phyloP scores from a whole-genome alignment of 2,329 filamentous ascomycete species.

The Myotisia sp. region DNA sequence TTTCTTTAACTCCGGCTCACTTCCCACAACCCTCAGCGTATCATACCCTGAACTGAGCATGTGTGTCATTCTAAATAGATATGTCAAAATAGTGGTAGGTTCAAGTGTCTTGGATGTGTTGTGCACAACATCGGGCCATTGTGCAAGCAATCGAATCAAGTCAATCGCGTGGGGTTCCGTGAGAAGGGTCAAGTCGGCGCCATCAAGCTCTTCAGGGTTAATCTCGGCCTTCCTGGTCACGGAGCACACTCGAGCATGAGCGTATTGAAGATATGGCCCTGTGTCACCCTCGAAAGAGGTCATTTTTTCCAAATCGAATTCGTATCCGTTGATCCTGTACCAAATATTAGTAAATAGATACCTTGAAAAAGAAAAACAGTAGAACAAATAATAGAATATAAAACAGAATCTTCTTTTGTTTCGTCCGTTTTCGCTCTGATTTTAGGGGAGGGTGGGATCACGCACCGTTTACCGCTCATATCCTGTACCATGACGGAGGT shows the following conservation, averaged over 20 bases:
- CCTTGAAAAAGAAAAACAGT: background rate
- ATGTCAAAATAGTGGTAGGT: slow-evolving; percentile 50
- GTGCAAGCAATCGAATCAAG: slow-evolving; percentile 46
- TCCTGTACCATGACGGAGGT: slow-evolving; percentile 96
- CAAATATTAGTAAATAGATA: background rate
- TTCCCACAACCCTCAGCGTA: slow-evolving; percentile 47
- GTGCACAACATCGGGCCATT: slow-evolving; percentile 51
- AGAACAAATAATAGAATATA: background rate
- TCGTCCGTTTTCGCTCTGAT: slow-evolving; percentile 1
- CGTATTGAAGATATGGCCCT: slow-evolving; percentile 52
- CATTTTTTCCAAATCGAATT: slow-evolving; percentile 52
- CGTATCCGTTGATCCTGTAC: slow-evolving; percentile 46
- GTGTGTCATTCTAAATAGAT: slow-evolving; percentile 54
- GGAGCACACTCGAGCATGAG: slow-evolving; percentile 45
- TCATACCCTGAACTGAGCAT: slow-evolving; percentile 48
- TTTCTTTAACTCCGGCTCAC: slow-evolving; percentile 43
- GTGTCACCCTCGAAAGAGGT: slow-evolving; percentile 53
- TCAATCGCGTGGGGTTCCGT: slow-evolving; percentile 48
- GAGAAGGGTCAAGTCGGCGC: slow-evolving; percentile 46
- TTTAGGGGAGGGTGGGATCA: background rate
- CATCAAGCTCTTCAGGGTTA: slow-evolving; percentile 34
- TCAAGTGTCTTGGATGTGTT: slow-evolving; percentile 54
- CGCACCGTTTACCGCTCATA: slow-evolving; percentile 82
- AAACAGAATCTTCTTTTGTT: background rate
- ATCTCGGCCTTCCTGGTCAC: slow-evolving; percentile 44